phyloP scores from a whole-genome alignment of 208 protist species.

The Acanthamoeba polyphaga region DNA sequence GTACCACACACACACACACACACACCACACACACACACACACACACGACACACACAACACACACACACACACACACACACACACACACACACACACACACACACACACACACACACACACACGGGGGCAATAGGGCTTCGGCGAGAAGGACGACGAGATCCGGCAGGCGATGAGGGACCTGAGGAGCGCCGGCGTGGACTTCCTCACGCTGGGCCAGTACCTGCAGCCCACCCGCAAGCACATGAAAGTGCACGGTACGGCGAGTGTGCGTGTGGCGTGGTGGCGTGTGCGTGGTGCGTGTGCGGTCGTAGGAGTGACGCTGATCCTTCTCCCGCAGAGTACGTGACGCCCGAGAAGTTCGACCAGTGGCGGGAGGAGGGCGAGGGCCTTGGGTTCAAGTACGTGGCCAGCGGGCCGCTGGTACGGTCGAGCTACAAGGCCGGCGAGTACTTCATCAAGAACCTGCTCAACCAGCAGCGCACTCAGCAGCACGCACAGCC shows the following conservation, averaged over 20 bases:
- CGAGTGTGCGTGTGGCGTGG: too few relatives aligned
- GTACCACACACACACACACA: too few relatives aligned
- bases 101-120: not conserved
- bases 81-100: too few relatives aligned
- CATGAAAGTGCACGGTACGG: slow-evolving; percentile 95
- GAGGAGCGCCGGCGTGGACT: slow-evolving; percentile 94
- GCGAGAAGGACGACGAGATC: slow-evolving; percentile 97
- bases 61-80: too few relatives aligned
- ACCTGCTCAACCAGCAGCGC: not conserved
- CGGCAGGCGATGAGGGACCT: slow-evolving; percentile 96
- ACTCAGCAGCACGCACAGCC: too few relatives aligned
- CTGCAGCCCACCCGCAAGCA: slow-evolving; percentile 96
- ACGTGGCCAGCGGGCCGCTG: slow-evolving; percentile 94
- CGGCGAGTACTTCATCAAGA: slow-evolving; percentile 95
- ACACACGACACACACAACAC: too few relatives aligned
- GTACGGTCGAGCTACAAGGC: slow-evolving; percentile 96
- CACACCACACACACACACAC: too few relatives aligned
- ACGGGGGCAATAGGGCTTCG: slow-evolving; percentile 90
- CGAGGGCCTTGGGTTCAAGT: slow-evolving; percentile 95
- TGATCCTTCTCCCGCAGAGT: slow-evolving; percentile 80
- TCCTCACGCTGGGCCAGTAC: slow-evolving; percentile 98
- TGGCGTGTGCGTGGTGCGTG: too few relatives aligned
- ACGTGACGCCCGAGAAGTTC: slow-evolving; percentile 97
- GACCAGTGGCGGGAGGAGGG: slow-evolving; percentile 96
- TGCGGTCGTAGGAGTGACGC: too few relatives aligned